Percentiles rank a stretch among this genome's conserved stretches.
Evolutionary conservation across 208 protist species (phyloP).

Genomic region (Zelonia costaricensis): DNA sequence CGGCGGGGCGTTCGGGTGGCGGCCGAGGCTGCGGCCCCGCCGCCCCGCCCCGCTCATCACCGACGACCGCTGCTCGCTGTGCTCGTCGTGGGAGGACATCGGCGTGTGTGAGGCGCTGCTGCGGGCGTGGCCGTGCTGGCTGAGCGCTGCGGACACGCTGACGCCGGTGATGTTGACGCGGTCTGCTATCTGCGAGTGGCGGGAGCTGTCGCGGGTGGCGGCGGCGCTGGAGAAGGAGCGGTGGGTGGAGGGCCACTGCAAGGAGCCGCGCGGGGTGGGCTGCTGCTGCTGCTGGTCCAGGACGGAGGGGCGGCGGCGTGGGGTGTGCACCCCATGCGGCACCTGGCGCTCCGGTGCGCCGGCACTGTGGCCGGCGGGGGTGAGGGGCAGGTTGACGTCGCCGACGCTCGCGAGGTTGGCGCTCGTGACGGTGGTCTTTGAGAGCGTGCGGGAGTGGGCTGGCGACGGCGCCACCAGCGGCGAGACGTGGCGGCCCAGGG

Average conservation of each 20-base stretch:
- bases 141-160: neutral
- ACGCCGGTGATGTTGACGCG: slow-evolving; percentile 4
- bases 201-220: slow-evolving; percentile 40
- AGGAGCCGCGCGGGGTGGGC: slow-evolving; percentile 24
- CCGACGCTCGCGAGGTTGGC: slow-evolving; percentile 13
- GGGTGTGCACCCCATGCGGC: slow-evolving; percentile 10
- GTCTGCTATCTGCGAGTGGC: slow-evolving; percentile 26
- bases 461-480: slow-evolving; percentile 5
- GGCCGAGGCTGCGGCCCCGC: slow-evolving; percentile 6
- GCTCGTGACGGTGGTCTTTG: slow-evolving; percentile 24
- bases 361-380: neutral
- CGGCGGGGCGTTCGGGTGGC: slow-evolving; percentile 10
- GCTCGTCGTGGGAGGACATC: slow-evolving; percentile 15
- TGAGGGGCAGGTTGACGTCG: slow-evolving; percentile 10
- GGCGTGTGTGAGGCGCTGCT: slow-evolving; percentile 28
- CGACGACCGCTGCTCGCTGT: slow-evolving; percentile 13
- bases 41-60: neutral
- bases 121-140: slow-evolving; percentile 1
- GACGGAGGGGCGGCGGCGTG: slow-evolving; percentile 17
- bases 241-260: slow-evolving; percentile 47
- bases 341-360: neutral
- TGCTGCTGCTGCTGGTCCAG: slow-evolving; percentile 23
- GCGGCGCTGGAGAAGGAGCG: slow-evolving; percentile 38
- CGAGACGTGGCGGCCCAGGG: neutral
- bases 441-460: slow-evolving; percentile 3